Conservation (phyloP, 164 flowering plant species). For the Nelumbo lutea region DNA sequence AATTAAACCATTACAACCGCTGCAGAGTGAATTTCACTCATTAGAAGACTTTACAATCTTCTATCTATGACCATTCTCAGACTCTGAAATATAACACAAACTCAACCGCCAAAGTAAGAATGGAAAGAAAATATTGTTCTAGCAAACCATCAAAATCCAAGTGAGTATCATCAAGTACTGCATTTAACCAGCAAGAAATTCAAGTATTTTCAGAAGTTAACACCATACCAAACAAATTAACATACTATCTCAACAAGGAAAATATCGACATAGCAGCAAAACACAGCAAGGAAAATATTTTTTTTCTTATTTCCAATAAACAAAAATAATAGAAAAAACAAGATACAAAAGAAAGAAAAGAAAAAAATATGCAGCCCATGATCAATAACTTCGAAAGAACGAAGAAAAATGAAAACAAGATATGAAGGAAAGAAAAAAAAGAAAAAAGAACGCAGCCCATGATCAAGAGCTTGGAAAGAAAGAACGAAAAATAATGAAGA, state of each 20-base stretch:
- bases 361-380: not conserved
- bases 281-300: not conserved
- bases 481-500: not conserved
- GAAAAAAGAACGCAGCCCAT: not conserved
- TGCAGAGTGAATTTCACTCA: too few relatives aligned
- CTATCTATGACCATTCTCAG: not conserved
- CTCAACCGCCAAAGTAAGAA: not conserved
- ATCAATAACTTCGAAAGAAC: not conserved
- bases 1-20: too few relatives aligned
- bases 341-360: not conserved
- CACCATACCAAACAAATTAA: not conserved
- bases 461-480: not conserved
- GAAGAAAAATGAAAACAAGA: not conserved
- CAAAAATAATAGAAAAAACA: not conserved
- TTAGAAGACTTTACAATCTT: not conserved
- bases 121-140: not conserved
- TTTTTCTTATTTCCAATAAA: not conserved
- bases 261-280: too few relatives aligned
- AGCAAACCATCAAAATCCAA: not conserved
- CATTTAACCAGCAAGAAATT: not conserved
- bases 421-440: not conserved
- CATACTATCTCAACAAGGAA: too few relatives aligned
- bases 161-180: not conserved
- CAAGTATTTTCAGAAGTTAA: not conserved
- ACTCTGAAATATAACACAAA: not conserved